Evolutionary conservation across 169 alveolate genomes (phyloP).

Genomic region (Cystoisospora suis): DNA sequence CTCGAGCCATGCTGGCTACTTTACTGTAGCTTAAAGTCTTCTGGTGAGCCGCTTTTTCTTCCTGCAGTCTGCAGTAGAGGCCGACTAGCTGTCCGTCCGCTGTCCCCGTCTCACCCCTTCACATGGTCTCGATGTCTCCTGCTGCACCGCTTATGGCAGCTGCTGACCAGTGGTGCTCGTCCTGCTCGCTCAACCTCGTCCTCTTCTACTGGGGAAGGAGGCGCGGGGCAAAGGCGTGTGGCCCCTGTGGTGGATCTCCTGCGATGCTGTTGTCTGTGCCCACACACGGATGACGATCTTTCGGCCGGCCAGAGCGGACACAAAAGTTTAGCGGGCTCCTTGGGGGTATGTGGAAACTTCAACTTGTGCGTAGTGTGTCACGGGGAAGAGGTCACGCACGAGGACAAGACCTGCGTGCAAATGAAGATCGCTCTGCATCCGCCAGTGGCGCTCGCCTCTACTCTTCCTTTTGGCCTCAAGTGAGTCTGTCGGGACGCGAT

Average conservation of each 20-base stretch:
- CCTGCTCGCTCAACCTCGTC: not conserved
- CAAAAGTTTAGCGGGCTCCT: not conserved
- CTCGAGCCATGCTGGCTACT: not conserved
- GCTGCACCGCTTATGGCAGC: conserved; percentile 48
- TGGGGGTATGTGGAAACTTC: not conserved
- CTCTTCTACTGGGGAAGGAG: not conserved
- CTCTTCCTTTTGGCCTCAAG: conserved; percentile 56
- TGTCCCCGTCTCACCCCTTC: conserved; percentile 28
- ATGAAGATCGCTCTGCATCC: conserved; percentile 48
- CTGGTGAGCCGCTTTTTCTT: not conserved
- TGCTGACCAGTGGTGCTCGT: not conserved
- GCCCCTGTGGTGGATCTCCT: conserved; percentile 23
- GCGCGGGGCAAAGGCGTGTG: not conserved
- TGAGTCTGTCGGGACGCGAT: too few relatives aligned
- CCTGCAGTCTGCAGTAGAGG: conserved; percentile 43
- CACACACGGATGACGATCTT: not conserved
- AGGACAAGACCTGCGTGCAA: conserved; percentile 30
- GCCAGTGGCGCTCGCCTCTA: conserved; percentile 48
- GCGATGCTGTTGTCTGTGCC: not conserved
- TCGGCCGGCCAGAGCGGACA: not conserved
- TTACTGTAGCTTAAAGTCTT: not conserved
- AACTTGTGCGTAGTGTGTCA: not conserved
- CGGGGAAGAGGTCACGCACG: not conserved
- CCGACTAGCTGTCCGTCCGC: conserved; percentile 46
- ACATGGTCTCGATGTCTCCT: conserved; percentile 56